Evolutionary conservation across 768 basidiomycete genomes (phyloP).

Genomic region (Phlebiopsis gigantea): DNA sequence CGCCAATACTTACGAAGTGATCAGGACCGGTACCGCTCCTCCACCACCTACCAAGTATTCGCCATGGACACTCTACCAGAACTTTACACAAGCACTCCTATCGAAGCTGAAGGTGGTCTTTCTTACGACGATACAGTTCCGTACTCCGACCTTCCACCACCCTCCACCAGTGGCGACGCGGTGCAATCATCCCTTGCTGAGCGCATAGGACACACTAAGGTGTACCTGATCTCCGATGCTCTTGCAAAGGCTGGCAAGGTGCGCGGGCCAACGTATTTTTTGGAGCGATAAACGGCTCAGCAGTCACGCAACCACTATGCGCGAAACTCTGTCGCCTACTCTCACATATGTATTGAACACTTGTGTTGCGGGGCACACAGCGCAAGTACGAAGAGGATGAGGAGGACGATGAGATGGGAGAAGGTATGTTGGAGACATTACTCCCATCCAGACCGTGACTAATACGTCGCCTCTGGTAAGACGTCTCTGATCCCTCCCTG

Average conservation of each 20-base stretch:
- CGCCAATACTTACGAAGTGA: too few species aligned
- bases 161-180: constrained; percentile 17
- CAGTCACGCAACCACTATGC: constrained; percentile 25
- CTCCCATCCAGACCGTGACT: not conserved
- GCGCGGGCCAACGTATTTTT: constrained; percentile 43
- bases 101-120: constrained; percentile 44
- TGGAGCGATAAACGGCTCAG: constrained; percentile 38
- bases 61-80: constrained; percentile 26
- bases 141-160: constrained; percentile 36
- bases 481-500: constrained; percentile 36
- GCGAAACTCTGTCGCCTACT: constrained; percentile 4
- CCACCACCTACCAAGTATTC: constrained; percentile 7
- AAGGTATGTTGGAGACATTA: constrained; percentile 12
- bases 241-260: constrained; percentile 65
- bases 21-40: too few species aligned
- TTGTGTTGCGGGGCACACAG: constrained; percentile 19
- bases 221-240: constrained; percentile 74
- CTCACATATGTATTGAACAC: not conserved
- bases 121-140: constrained; percentile 56
- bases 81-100: constrained; percentile 4
- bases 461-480: not conserved
- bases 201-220: constrained; percentile 67
- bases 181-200: constrained; percentile 39
- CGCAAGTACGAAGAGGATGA: constrained; percentile 44
- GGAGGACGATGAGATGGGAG: constrained; percentile 23